Evolutionary conservation across 2,329 filamentous ascomycete genomes (phyloP), one percentile per base, ranked within the genome.

Genomic region (Fusarium liriodendri): DNA sequence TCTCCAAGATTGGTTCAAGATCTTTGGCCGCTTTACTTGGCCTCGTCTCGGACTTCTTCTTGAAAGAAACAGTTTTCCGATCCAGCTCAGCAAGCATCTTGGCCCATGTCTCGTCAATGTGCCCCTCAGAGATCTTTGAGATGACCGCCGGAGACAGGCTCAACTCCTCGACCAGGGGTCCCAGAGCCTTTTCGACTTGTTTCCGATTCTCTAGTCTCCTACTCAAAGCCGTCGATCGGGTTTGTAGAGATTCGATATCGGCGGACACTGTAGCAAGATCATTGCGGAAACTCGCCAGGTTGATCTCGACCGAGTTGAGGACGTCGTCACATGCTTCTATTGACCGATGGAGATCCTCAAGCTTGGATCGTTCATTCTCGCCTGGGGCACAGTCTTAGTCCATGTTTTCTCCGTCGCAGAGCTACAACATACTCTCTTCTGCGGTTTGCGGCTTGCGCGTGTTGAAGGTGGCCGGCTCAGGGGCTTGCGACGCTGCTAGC

Each of bases 311-410:
- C 0, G 95, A 98, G 82, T 92, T 94, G 54, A 98, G 89, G 60
- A 98, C 94, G 80, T 97, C 93, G 83, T 99, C 97, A 84, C 96
- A 99, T 60, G 94, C 94, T 80, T 88, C 84, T 78, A 99, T 98
- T 5, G 95, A 97, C 78, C 89, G 91, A 83, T 98, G 97, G 47
- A 99, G 87, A 66, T 97, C 95, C 82, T 98, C 93, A 77, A 97
- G 97, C 79, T 93, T 95, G 78, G 92, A 87, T 81, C 93, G 94
- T 75, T 98, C 94, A 74, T 89, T 89, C 82, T 97, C 93, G 81
- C 95, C 94, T 92, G 73, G 57, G 73, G 42, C 4, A 14, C 20
- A 22, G 18, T 29, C 35, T 70, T 57, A 73, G 57, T 52, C 37
- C 9, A 22, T 27, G 22, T 14, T 8, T 25, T 27, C 10, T 35